These are phyloP conservation scores for Agaricus bisporus DNA, from an alignment of 768 basidiomycete genomes.

Conservation along the genomic window DNA sequence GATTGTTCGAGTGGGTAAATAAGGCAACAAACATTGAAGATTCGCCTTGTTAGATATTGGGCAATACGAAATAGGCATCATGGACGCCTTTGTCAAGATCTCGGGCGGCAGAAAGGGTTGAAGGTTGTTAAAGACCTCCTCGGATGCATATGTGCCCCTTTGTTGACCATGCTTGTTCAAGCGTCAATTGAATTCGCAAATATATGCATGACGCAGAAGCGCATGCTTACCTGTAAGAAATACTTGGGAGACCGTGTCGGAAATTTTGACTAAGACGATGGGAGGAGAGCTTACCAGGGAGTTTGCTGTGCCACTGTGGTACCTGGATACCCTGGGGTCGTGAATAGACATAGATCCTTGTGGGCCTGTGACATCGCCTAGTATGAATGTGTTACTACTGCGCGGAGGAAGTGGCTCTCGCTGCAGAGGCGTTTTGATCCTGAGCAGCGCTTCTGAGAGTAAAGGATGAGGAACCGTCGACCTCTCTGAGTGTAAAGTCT, in stretches of 20 bases:
- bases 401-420: constrained; percentile 44
- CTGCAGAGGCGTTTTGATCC: constrained; percentile 71
- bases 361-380: constrained; percentile 68
- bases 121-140: constrained; percentile 40
- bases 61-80: constrained; percentile 51
- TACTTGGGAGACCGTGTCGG: constrained; percentile 36
- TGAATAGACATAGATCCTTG: constrained; percentile 78
- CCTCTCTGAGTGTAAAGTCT: constrained; percentile 50
- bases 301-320: constrained; percentile 68
- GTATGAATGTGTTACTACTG: constrained; percentile 32
- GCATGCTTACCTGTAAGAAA: constrained; percentile 56
- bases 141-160: constrained; percentile 32
- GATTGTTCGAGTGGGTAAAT: constrained; percentile 57
- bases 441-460: constrained; percentile 65
- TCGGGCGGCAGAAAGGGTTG: constrained; percentile 53
- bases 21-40: constrained; percentile 60
- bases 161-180: constrained; percentile 39
- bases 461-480: constrained; percentile 61
- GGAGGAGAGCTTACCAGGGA: constrained; percentile 54
- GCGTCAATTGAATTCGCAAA: constrained; percentile 35
- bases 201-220: constrained; percentile 30
- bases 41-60: constrained; percentile 38
- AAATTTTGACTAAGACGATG: background rate
- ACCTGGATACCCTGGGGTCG: constrained; percentile 65
- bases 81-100: constrained; percentile 55